Conservation (phyloP, 768 basidiomycete species). For the Hygrocybe coccinea region DNA sequence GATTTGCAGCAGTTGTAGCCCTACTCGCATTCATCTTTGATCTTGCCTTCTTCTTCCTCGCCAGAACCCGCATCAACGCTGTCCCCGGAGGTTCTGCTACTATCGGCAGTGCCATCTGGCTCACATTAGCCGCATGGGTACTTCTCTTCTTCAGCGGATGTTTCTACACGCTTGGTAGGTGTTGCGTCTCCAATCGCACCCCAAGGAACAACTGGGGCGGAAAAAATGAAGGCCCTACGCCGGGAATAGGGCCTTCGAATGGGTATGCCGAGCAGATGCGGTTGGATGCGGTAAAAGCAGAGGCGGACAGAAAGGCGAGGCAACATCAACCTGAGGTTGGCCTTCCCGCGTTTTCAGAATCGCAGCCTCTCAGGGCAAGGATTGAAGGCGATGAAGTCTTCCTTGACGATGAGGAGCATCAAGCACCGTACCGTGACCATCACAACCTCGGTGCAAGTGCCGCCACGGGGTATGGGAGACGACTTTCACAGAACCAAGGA, state of each 20-base stretch:
- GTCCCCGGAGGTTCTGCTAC: conserved; percentile 60
- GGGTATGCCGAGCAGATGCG: conserved; percentile 62
- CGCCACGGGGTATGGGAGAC: conserved; percentile 30
- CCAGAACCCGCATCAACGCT: conserved; percentile 75
- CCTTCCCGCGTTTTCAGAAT: conserved; percentile 70
- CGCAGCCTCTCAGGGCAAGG: conserved; percentile 61
- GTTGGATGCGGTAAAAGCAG: conserved; percentile 81
- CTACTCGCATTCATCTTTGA: conserved; percentile 92
- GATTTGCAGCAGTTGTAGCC: conserved; percentile 73
- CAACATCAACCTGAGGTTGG: conserved; percentile 60
- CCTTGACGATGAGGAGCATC: conserved; percentile 39
- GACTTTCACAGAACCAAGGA: conserved; percentile 21
- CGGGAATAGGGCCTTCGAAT: conserved; percentile 9
- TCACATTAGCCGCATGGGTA: conserved; percentile 82
- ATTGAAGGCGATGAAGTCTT: conserved; percentile 55
- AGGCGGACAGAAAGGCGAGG: conserved; percentile 74
- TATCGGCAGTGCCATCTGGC: conserved; percentile 88
- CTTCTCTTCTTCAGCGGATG: conserved; percentile 88
- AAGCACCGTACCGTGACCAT: conserved; percentile 29
- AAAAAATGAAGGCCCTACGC: conserved; percentile 29
- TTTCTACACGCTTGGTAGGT: conserved; percentile 78
- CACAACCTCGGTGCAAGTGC: conserved; percentile 21
- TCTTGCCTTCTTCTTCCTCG: conserved; percentile 83
- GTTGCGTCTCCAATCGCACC: conserved; percentile 63
- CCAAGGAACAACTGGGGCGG: conserved; percentile 38